Percentiles rank a stretch among this genome's conserved stretches.
Conservation (phyloP, 768 basidiomycete species). For the Heimioporus sp. region DNA sequence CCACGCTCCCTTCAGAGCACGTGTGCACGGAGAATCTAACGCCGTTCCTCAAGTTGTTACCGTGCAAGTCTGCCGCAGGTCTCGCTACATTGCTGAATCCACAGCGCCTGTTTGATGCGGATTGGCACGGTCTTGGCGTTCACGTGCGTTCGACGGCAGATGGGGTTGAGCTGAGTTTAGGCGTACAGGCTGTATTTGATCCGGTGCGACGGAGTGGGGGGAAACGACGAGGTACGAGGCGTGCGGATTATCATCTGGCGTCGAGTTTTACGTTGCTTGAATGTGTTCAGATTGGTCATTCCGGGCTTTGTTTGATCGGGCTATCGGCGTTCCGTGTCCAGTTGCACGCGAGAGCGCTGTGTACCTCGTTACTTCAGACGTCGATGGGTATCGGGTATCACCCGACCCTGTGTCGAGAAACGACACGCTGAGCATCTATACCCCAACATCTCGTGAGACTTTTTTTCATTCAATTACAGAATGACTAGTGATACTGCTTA, state of each 20-base stretch:
- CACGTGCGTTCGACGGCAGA: constrained; percentile 64
- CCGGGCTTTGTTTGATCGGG: constrained; percentile 61
- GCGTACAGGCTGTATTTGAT: constrained; percentile 76
- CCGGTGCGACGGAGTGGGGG: constrained; percentile 58
- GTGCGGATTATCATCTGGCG: background rate
- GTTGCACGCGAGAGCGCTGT: constrained; percentile 63
- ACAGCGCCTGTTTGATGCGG: constrained; percentile 82
- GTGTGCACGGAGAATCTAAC: constrained; percentile 99
- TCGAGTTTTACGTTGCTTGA: constrained; percentile 5
- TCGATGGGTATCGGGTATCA: constrained; percentile 42
- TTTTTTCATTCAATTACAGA: background rate
- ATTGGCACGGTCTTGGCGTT: constrained; percentile 87
- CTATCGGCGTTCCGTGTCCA: constrained; percentile 63
- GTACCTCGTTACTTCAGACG: constrained; percentile 44
- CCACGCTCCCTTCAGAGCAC: constrained; percentile 74
- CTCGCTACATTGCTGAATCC: constrained; percentile 82
- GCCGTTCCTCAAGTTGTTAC: constrained; percentile 91
- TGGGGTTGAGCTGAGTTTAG: constrained; percentile 64
- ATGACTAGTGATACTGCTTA: background rate
- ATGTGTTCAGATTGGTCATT: constrained; percentile 68
- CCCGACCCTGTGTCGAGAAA: constrained; percentile 48
- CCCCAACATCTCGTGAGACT: constrained; percentile 43
- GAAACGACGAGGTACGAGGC: constrained; percentile 51
- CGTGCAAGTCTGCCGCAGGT: constrained; percentile 88
- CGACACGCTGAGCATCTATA: constrained; percentile 44